phyloP scores from a whole-genome alignment of 345 rosid genomes.

The Lagerstroemia speciosa region DNA sequence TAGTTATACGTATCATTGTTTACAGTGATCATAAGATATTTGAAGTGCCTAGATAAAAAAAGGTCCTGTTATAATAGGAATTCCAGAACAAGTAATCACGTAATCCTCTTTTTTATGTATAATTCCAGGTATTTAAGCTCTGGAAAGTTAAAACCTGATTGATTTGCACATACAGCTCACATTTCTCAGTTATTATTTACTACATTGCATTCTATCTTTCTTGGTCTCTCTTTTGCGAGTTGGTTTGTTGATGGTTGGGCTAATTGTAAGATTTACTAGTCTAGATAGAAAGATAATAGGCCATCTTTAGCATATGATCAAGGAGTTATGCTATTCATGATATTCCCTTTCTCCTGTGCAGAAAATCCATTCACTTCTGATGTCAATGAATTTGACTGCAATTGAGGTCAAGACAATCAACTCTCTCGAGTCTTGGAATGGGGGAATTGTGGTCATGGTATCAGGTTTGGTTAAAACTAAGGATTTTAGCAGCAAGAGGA shows the following conservation, averaged over 20 bases:
- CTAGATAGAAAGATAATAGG: not conserved
- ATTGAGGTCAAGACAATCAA: conserved; percentile 96
- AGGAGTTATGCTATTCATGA: conserved; percentile 4
- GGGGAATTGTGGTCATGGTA: conserved; percentile 80
- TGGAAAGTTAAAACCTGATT: no score
- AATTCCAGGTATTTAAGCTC: no score
- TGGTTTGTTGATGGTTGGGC: not conserved
- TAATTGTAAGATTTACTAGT: not conserved
- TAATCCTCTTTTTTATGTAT: no score
- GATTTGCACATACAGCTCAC: no score
- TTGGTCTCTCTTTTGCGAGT: no score
- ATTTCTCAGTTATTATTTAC: no score
- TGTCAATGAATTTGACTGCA: conserved; percentile 56
- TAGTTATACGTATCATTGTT: no score
- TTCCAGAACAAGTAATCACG: no score
- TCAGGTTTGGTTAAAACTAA: conserved; percentile 74
- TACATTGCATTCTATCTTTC: no score
- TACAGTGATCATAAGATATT: no score
- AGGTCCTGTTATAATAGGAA: no score
- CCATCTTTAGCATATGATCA: not conserved
- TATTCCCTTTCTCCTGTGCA: conserved; percentile 19
- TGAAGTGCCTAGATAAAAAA: no score
- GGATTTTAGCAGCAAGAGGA: conserved; percentile 51
- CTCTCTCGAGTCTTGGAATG: conserved; percentile 71
- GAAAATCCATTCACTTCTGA: conserved; percentile 68